Evolutionary conservation across 2,329 filamentous ascomycete genomes (phyloP).

Genomic region (Sarocladium oryzae): DNA sequence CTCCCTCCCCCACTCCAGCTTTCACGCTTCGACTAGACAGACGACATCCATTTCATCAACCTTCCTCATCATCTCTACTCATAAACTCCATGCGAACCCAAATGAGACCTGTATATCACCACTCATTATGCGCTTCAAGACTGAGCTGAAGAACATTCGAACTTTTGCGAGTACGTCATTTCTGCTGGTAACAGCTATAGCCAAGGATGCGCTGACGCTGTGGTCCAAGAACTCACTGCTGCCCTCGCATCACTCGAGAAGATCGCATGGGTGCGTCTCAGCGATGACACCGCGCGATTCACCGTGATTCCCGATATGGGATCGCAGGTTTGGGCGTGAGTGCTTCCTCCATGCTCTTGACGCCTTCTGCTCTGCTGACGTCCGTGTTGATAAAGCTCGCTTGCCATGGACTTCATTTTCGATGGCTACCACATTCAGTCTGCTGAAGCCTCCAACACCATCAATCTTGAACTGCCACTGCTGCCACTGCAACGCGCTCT

Average conservation of each 20-base stretch:
- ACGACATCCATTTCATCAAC: background rate
- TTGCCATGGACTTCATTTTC: slow-evolving; percentile 78
- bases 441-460: slow-evolving; percentile 73
- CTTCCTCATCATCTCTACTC: background rate
- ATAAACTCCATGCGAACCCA: background rate
- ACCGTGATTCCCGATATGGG: slow-evolving; percentile 93
- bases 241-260: slow-evolving; percentile 65
- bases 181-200: too few species aligned
- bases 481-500: slow-evolving; percentile 83
- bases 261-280: slow-evolving; percentile 84
- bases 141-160: slow-evolving; percentile 58
- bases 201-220: background rate
- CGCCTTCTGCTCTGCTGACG: background rate
- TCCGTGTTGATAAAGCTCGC: slow-evolving; percentile 33
- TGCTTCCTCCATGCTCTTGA: slow-evolving; percentile 23
- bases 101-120: background rate
- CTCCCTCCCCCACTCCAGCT: too few species aligned
- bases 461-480: slow-evolving; percentile 95
- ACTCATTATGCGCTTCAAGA: slow-evolving; percentile 57
- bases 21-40: too few species aligned
- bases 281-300: slow-evolving; percentile 82
- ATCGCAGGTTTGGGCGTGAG: slow-evolving; percentile 92
- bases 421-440: slow-evolving; percentile 80
- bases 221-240: slow-evolving; percentile 51
- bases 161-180: slow-evolving; percentile 53